Evolutionary conservation across 2,329 filamentous ascomycete species (phyloP), one percentile per base, ranked within the genome.

Genomic region (Lasiodiplodia theobromae): DNA sequence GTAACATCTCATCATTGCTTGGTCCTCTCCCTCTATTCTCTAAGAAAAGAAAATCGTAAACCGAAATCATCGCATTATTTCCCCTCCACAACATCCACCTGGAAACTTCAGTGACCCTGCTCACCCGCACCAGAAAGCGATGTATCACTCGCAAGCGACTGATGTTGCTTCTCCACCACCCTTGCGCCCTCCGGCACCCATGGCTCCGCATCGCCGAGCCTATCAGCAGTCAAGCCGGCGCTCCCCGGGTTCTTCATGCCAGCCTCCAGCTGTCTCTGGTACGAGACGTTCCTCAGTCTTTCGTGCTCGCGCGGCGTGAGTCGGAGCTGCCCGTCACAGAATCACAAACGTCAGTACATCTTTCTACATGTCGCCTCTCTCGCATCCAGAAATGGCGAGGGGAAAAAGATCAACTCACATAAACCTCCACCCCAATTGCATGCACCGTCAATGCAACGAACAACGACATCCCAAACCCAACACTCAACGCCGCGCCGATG

Each of bases 261-360:
- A 5, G 84, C 82, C 70, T 86, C 85, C 7, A 87, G 70, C 71
- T 90, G 87, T 53, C 83, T 79, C 73, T 87, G 82, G 71, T 87
- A 88, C 6, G 84, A 86, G 1, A 89, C 80, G n/a, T 82, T 79
- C 12, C 87, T 81, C 57, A 90, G 75, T 6, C 87, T 79, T 54
- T 88, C 80, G 0, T 79, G 78, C 72, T 90, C 87, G 14, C 75
- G 80, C 0, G 87, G 86, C 0, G 87, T 90, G 23, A 87, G 74
- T 2, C 74, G 78, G 25, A 89, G 76, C 40, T 44, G 40, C 5
- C n/a, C 40, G 40, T 34, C 8, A 34, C 31, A 34, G 7, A 31
- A n/a, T n/a, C 7, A 8, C 7, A 44, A 44, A 44, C 14, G 40
- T 44, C 40, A 44, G 40, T 18, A 18, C 7, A 34, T 34, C 1